Evolutionary conservation across 148 eudicot species (phyloP), one percentile per base, ranked within the genome.

Genomic region (Simmondsia chinensis): DNA sequence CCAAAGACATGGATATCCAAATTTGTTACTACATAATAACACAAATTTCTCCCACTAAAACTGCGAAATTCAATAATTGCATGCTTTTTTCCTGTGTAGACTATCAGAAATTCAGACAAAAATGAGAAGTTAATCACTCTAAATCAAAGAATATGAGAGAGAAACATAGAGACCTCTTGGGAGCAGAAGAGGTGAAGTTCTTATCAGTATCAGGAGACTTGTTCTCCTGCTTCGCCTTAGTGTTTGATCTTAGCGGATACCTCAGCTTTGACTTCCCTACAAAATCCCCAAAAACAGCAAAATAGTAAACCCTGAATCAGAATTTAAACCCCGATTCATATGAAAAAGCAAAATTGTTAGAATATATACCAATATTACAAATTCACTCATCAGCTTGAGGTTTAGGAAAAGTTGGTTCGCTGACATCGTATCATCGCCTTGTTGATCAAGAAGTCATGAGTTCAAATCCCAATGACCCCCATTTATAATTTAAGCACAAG

Each of bases 191-290:
- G 16, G 58, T 39, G 14, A 69, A 47, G 38, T 51, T 47, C 8
- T 26, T 13, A 4, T 29, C 51, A 26, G 60, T 23, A 0, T 48
- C 60, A 13, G 64, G 63, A 1, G 81, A 53, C 44, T 60, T 70
- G 24, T 31, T 45, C 0, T 32, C 65, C 22, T 68, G 66, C 62
- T 67, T 73, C 35, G 28, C 13, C 27, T 70, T 76, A 0, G 70
- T 18, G 1, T 72, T 67, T 0, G 88, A 80, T 40, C 83, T 69
- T 9, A 80, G 62, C 37, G 88, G 88, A 50, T 80, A 80, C 31
- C 83, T 52, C 9, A 76, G 77, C 38, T 63, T 76, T 1, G 74
- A 58, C 37, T 26, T 76, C 44, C 49, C 74, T 2, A 45, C 22
- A 6, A 44, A 14, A 44, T 7, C 8, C 4, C 17, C 20, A 65